A percentile compares a stretch with the other conserved stretches of the same genome.
Conservation (phyloP, 352 stramenopile genomes). For the Peronospora farinosa region DNA sequence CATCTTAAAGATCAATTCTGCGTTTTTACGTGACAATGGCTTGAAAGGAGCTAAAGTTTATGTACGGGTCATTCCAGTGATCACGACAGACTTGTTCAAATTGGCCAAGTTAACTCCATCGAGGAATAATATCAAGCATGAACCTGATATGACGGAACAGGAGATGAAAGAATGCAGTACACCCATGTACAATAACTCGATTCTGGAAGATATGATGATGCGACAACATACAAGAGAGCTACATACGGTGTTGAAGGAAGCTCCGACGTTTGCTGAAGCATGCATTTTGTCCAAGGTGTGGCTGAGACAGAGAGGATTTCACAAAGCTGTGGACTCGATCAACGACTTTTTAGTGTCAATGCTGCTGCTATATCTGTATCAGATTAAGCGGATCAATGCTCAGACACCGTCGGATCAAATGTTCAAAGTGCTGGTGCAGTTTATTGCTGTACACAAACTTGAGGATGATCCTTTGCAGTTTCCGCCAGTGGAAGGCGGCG, state of each 20-base stretch:
- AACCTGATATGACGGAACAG: conserved; percentile 60
- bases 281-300: conserved; percentile 86
- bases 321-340: conserved; percentile 66
- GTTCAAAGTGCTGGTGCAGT: conserved; percentile 83
- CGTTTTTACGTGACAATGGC: conserved; percentile 34
- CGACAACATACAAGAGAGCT: conserved; percentile 76
- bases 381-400: conserved; percentile 60
- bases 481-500: conserved; percentile 42
- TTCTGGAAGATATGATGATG: conserved; percentile 88
- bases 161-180: conserved; percentile 68
- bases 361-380: conserved; percentile 79
- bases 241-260: conserved; percentile 57
- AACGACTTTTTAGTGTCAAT: conserved; percentile 82
- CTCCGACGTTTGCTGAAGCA: conserved; percentile 63
- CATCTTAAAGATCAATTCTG: conserved; percentile 40
- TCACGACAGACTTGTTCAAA: conserved; percentile 69
- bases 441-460: conserved; percentile 62
- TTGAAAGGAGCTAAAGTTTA: conserved; percentile 50
- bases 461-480: conserved; percentile 64
- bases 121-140: conserved; percentile 83
- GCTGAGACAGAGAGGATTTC: conserved; percentile 77
- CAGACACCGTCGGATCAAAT: conserved; percentile 78
- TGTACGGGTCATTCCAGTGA: conserved; percentile 71
- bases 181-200: conserved; percentile 86
- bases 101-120: conserved; percentile 69